Percentiles rank a stretch among this genome's conserved stretches.
These are phyloP conservation scores for Glycine tomentella DNA, from an alignment of 306 rosid genomes.

Conservation along the genomic window DNA sequence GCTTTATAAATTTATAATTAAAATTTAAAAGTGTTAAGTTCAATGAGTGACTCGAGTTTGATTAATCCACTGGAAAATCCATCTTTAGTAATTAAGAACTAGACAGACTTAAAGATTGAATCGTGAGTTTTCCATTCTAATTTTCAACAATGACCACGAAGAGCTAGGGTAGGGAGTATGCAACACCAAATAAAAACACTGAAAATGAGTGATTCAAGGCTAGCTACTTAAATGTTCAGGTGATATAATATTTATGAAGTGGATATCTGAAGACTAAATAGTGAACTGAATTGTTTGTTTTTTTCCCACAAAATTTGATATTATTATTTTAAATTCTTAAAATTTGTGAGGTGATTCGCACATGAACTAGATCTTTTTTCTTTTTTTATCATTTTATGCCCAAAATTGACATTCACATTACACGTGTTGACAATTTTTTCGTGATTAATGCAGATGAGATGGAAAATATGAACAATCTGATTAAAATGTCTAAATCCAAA, in stretches of 20 bases:
- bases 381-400: neutral
- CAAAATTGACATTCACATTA: neutral
- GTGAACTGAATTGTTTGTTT: too few relatives aligned
- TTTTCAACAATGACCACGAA: neutral
- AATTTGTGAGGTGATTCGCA: too few relatives aligned
- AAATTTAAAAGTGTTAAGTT: too few relatives aligned
- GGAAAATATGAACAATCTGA: neutral
- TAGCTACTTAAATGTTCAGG: neutral
- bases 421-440: neutral
- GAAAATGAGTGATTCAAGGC: slow-evolving; percentile 4
- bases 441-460: neutral
- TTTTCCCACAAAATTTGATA: too few relatives aligned
- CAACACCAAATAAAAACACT: neutral
- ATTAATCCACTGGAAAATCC: neutral
- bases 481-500: neutral
- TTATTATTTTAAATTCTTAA: too few relatives aligned
- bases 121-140: neutral
- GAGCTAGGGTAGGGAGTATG: neutral
- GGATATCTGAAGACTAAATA: too few relatives aligned
- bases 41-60: neutral
- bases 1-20: too few relatives aligned
- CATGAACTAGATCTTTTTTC: too few relatives aligned
- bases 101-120: neutral
- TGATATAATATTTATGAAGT: neutral
- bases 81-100: neutral